Percentiles rank a stretch among this genome's conserved stretches.
phyloP scores from a whole-genome alignment of 805 yeast genomes.

The Zygosaccharomyces gambellarensis region DNA sequence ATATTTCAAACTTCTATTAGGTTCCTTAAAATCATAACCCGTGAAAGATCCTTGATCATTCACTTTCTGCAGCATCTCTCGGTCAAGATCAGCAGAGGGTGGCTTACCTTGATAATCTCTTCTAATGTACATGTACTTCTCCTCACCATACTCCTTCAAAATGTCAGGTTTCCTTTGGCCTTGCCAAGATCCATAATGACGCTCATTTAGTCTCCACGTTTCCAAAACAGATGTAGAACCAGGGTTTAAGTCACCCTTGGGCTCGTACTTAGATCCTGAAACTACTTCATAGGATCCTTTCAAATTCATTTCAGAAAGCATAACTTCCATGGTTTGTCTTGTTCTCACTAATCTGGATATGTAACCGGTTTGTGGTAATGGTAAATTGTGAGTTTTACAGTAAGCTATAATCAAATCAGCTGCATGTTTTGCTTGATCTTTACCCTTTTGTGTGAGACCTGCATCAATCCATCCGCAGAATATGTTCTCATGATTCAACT shows the following conservation, averaged over 20 bases:
- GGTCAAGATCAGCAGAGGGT: constrained; percentile 38
- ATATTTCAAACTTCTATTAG: constrained; percentile 34
- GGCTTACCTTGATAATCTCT: constrained; percentile 76
- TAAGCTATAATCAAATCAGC: constrained; percentile 51
- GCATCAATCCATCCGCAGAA: constrained; percentile 89
- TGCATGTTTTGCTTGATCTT: constrained; percentile 60
- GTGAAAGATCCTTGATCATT: constrained; percentile 29
- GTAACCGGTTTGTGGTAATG: constrained; percentile 54
- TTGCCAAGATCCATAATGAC: constrained; percentile 81
- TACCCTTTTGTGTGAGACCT: constrained; percentile 60
- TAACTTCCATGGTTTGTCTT: constrained; percentile 65
- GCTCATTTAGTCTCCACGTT: constrained; percentile 76
- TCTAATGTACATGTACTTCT: constrained; percentile 72
- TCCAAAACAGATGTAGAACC: constrained; percentile 52
- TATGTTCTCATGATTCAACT: constrained; percentile 67
- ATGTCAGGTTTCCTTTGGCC: constrained; percentile 70
- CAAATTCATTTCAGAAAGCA: constrained; percentile 45
- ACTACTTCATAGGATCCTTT: constrained; percentile 22
- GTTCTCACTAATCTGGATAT: constrained; percentile 73
- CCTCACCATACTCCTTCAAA: constrained; percentile 60
- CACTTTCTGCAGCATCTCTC: constrained; percentile 40
- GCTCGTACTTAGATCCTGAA: constrained; percentile 16
- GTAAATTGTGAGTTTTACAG: constrained; percentile 21
- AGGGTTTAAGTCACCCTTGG: constrained; percentile 33
- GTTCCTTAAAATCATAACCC: constrained; percentile 36